Evolutionary conservation across 2,329 filamentous ascomycete genomes (phyloP).

Genomic region (Elsinoe batatas): DNA sequence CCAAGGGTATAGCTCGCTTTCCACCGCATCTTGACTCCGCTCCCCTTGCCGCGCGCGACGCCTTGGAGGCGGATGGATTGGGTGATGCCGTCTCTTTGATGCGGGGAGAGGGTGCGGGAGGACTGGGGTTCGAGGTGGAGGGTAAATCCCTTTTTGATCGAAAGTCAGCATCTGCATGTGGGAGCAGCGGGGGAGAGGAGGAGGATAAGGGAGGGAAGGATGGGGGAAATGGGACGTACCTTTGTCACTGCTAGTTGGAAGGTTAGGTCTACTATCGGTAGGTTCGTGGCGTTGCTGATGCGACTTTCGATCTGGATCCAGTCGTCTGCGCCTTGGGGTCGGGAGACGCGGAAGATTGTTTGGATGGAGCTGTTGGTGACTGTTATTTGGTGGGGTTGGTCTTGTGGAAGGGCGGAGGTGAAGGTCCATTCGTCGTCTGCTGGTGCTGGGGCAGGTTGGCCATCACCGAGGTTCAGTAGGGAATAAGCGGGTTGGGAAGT

Average conservation of each 20-base stretch:
- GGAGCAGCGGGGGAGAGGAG: not conserved
- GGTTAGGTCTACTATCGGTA: conserved; percentile 67
- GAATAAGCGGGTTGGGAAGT: conserved; percentile 15
- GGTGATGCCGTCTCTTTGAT: conserved; percentile 65
- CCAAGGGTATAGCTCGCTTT: conserved; percentile 67
- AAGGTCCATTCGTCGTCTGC: conserved; percentile 18
- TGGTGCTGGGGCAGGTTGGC: conserved; percentile 24
- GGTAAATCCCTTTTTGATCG: conserved; percentile 59
- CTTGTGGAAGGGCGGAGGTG: conserved; percentile 20
- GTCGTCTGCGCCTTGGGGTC: conserved; percentile 44
- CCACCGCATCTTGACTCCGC: conserved; percentile 81
- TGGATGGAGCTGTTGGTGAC: conserved; percentile 62
- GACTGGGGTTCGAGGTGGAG: conserved; percentile 78
- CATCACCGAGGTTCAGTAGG: conserved; percentile 23
- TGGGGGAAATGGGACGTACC: conserved; percentile 40
- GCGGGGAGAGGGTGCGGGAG: conserved; percentile 61
- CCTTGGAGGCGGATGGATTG: conserved; percentile 73
- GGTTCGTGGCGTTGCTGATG: conserved; percentile 72
- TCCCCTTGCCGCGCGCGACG: conserved; percentile 62
- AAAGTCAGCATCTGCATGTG: not conserved
- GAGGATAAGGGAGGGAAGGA: not conserved
- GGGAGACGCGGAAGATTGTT: conserved; percentile 62
- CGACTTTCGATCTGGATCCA: conserved; percentile 61
- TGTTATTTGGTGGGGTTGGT: conserved; percentile 50
- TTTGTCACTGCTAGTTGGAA: conserved; percentile 92